phyloP scores from a whole-genome alignment of 2,329 filamentous ascomycete species.

The Remersonia thermophila region DNA sequence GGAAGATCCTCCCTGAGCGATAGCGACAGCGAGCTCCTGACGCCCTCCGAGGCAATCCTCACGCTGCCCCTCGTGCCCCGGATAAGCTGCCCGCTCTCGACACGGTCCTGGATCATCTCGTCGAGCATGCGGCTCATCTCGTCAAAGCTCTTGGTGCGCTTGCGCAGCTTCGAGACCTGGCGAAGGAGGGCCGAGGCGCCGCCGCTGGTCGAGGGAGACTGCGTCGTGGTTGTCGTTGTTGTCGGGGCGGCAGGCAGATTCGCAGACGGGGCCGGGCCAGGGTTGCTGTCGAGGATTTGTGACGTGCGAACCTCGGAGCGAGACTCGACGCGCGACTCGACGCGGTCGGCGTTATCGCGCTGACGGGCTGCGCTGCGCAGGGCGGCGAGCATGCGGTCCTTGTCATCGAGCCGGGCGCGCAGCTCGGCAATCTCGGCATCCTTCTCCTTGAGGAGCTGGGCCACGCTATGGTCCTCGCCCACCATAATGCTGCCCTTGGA shows the following conservation, averaged over 20 bases:
- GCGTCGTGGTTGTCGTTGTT: neutral
- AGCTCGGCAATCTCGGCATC: conserved; percentile 87
- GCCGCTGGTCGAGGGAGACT: neutral
- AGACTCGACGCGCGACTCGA: conserved; percentile 23
- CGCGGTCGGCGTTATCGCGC: conserved; percentile 62
- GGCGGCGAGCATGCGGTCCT: conserved; percentile 84
- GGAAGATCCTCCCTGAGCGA: conserved; percentile 14
- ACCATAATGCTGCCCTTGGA: conserved; percentile 54
- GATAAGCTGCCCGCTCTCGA: conserved; percentile 62
- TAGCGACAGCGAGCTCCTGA: conserved; percentile 16
- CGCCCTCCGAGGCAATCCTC: conserved; percentile 32
- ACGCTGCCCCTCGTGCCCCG: conserved; percentile 56
- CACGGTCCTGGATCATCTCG: conserved; percentile 87
- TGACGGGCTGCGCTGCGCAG: conserved; percentile 76
- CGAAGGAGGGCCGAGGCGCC: conserved; percentile 12
- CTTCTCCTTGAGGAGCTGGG: conserved; percentile 68
- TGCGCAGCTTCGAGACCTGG: conserved; percentile 28
- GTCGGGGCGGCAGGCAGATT: conserved; percentile 18
- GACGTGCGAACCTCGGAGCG: conserved; percentile 19
- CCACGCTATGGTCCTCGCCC: conserved; percentile 67
- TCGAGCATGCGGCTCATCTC: conserved; percentile 91
- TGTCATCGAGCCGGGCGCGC: conserved; percentile 81
- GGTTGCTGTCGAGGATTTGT: conserved; percentile 22
- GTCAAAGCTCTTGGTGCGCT: conserved; percentile 60
- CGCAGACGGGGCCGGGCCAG: conserved; percentile 19